These are phyloP conservation scores for Russula sp. DNA, from an alignment of 768 basidiomycete species.

Conservation along the genomic window DNA sequence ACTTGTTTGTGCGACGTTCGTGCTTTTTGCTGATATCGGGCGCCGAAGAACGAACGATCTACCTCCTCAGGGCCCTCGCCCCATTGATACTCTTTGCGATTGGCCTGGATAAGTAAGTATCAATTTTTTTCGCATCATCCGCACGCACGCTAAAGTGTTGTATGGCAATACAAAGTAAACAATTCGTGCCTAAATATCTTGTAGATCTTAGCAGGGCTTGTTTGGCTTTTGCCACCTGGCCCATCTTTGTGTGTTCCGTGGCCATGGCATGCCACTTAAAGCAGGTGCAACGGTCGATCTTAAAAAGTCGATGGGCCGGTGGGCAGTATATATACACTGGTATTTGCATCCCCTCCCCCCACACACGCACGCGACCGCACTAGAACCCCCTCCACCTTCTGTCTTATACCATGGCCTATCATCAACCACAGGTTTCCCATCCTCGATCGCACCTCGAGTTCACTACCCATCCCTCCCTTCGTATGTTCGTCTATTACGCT, in stretches of 20 bases:
- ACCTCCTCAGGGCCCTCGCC: not conserved
- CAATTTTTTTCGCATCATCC: not conserved
- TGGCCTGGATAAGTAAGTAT: conserved; percentile 24
- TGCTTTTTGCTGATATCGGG: not conserved
- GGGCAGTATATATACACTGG: conserved; percentile 26
- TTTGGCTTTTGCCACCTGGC: conserved; percentile 16
- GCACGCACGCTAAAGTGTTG: too few species aligned
- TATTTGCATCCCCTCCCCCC: not conserved
- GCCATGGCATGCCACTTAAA: conserved; percentile 23
- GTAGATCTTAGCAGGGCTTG: conserved; percentile 20
- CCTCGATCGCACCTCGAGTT: conserved; percentile 24
- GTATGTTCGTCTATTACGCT: conserved; percentile 14
- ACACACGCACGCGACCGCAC: conserved; percentile 9
- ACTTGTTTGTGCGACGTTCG: not conserved
- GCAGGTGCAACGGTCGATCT: conserved; percentile 19
- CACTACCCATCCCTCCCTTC: conserved; percentile 28
- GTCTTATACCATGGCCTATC: conserved; percentile 22
- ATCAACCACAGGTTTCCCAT: conserved; percentile 15
- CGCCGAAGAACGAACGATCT: not conserved
- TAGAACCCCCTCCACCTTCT: conserved; percentile 5
- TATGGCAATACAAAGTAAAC: conserved; percentile 19
- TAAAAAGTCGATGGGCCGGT: conserved; percentile 21
- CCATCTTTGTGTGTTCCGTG: conserved; percentile 20
- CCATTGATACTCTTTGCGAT: conserved; percentile 12
- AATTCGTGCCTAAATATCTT: conserved; percentile 29